These are phyloP conservation scores for Macadamia tetraphylla DNA, from an alignment of 164 flowering plant species.

Conservation along the genomic window DNA sequence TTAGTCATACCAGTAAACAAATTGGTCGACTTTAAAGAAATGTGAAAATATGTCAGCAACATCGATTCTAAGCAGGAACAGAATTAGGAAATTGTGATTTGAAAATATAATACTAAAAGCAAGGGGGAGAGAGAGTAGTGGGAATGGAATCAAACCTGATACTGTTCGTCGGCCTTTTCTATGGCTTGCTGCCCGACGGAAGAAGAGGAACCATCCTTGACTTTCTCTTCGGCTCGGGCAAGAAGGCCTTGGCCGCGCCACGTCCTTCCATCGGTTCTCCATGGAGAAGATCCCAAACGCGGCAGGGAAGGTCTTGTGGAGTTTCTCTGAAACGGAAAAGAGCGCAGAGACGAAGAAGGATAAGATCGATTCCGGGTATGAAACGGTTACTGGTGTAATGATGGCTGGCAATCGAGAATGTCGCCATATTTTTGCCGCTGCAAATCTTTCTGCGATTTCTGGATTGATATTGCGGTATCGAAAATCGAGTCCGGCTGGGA, in stretches of 20 bases:
- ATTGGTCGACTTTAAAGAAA: not conserved
- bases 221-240: slow-evolving; percentile 65
- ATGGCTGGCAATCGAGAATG: slow-evolving; percentile 5
- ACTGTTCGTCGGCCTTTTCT: slow-evolving; percentile 29
- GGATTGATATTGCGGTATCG: not conserved
- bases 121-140: not conserved
- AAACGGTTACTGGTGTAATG: not conserved
- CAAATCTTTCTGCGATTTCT: not conserved
- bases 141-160: slow-evolving; percentile 32
- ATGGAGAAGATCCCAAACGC: slow-evolving; percentile 8
- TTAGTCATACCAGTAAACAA: not conserved
- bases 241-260: slow-evolving; percentile 25
- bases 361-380: slow-evolving; percentile 1
- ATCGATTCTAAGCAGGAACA: not conserved
- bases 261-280: slow-evolving; percentile 10
- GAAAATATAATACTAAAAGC: not conserved
- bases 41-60: not conserved
- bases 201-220: slow-evolving; percentile 19
- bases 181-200: slow-evolving; percentile 15
- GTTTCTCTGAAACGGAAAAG: slow-evolving; percentile 4
- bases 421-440: slow-evolving; percentile 5
- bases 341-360: slow-evolving; percentile 5
- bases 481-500: too few relatives aligned
- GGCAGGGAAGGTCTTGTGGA: not conserved
- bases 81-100: not conserved